Percentiles rank a stretch among this genome's conserved stretches.
phyloP scores from a whole-genome alignment of 2,329 filamentous ascomycete species.

The Colletotrichum tabaci region DNA sequence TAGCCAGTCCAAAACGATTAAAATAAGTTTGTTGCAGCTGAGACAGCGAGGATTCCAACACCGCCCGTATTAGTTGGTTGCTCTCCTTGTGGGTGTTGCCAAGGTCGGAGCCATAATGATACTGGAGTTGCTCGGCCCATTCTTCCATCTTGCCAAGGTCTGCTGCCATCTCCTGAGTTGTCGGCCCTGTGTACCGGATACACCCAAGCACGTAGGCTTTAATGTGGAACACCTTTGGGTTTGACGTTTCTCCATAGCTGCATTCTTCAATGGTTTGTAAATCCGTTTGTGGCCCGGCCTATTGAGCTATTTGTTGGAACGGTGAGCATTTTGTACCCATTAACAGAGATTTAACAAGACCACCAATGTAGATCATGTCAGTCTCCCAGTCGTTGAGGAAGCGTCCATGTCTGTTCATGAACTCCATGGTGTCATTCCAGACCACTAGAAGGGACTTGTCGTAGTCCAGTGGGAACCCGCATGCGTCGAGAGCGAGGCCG shows the following conservation, averaged over 20 bases:
- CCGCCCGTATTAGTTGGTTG: neutral
- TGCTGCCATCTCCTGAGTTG: neutral
- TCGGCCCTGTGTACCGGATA: neutral
- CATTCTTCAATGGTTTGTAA: neutral
- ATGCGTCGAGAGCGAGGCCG: constrained; percentile 48
- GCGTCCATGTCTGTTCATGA: constrained; percentile 41
- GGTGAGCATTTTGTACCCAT: neutral
- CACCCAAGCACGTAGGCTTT: neutral
- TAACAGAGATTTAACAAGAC: neutral
- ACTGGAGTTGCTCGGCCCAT: neutral
- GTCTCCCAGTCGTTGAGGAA: neutral
- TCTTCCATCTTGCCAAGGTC: neutral
- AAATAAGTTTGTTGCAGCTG: neutral
- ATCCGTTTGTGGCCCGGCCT: neutral
- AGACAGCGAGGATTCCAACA: neutral
- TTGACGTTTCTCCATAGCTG: neutral
- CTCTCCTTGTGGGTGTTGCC: neutral
- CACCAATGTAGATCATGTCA: constrained; percentile 21
- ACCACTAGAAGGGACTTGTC: constrained; percentile 47
- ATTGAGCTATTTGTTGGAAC: neutral
- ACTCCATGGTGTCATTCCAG: constrained; percentile 50
- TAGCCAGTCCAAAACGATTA: neutral
- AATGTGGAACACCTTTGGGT: neutral
- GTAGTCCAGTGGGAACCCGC: constrained; percentile 50
- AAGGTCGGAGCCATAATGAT: neutral